Evolutionary conservation across 768 basidiomycete species (phyloP).

Genomic region (Podaxis sp.): DNA sequence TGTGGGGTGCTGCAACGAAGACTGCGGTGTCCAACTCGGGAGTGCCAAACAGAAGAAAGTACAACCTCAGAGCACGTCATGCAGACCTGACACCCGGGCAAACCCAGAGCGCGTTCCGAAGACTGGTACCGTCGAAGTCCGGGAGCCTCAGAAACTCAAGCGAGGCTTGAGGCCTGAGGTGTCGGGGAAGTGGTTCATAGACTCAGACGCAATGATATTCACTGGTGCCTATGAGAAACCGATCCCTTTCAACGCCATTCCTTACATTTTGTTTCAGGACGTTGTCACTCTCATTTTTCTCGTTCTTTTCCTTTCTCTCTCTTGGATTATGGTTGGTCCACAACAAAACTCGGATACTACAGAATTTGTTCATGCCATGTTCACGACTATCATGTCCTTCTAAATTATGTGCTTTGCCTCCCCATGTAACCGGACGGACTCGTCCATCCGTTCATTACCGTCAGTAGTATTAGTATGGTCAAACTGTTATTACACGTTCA

Average conservation of each 20-base stretch:
- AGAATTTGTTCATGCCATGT: constrained; percentile 4
- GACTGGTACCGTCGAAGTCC: constrained; percentile 8
- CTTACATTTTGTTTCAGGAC: constrained; percentile 1
- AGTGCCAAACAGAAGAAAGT: background rate
- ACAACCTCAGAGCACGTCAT: background rate
- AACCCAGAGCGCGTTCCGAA: constrained; percentile 2
- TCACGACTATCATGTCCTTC: constrained; percentile 10
- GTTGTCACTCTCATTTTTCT: constrained; percentile 6
- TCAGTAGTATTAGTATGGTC: constrained; percentile 6
- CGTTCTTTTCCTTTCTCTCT: background rate
- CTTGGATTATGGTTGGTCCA: background rate
- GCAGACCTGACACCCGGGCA: background rate
- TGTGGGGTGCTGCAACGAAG: constrained; percentile 59
- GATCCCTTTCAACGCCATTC: background rate
- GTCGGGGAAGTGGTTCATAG: background rate
- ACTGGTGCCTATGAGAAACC: background rate
- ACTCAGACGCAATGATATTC: background rate
- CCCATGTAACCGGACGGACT: background rate
- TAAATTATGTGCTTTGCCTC: constrained; percentile 5
- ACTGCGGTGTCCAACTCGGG: constrained; percentile 4
- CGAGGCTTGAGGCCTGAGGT: background rate
- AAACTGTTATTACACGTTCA: constrained; percentile 11
- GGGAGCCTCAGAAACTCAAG: constrained; percentile 1
- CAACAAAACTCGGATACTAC: background rate
- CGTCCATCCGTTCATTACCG: constrained; percentile 5